Evolutionary conservation across 345 rosid genomes (phyloP).

Genomic region (Citrus unshiu): DNA sequence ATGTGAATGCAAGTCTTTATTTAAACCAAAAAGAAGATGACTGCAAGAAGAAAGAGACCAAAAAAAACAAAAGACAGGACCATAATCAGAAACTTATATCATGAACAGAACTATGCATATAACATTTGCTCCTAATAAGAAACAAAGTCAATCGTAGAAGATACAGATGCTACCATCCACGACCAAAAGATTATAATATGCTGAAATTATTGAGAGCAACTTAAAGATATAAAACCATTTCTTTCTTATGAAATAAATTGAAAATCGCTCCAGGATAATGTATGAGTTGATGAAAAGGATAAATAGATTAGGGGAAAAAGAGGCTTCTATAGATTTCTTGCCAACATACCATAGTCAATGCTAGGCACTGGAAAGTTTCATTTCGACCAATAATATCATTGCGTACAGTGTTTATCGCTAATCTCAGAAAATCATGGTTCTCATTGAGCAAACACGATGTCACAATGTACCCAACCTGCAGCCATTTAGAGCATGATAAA

Average conservation of each 20-base stretch:
- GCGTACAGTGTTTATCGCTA: conserved; percentile 94
- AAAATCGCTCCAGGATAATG: not conserved
- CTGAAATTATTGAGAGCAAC: not conserved
- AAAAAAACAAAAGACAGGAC: not conserved
- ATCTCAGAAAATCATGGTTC: conserved; percentile 92
- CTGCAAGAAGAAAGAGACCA: not conserved
- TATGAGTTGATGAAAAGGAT: not conserved
- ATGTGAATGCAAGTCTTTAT: not conserved
- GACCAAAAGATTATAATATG: not conserved
- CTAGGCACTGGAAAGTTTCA: conserved; percentile 98
- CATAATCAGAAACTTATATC: not conserved
- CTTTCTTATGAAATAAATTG: not conserved
- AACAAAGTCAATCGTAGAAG: not conserved
- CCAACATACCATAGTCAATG: conserved; percentile 87
- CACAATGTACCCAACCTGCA: conserved; percentile 98
- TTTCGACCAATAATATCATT: conserved; percentile 98
- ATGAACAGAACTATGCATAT: not conserved
- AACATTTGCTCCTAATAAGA: not conserved
- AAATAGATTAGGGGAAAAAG: not conserved
- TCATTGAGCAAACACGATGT: conserved; percentile 92
- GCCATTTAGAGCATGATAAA: conserved; percentile 15
- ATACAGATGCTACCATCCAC: not conserved
- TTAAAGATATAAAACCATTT: not conserved
- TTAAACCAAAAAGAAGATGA: not conserved
- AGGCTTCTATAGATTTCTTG: conserved; percentile 1